These are phyloP conservation scores for Dactylellina drechsleri DNA, from an alignment of 2,329 filamentous ascomycete species.

Conservation along the genomic window DNA sequence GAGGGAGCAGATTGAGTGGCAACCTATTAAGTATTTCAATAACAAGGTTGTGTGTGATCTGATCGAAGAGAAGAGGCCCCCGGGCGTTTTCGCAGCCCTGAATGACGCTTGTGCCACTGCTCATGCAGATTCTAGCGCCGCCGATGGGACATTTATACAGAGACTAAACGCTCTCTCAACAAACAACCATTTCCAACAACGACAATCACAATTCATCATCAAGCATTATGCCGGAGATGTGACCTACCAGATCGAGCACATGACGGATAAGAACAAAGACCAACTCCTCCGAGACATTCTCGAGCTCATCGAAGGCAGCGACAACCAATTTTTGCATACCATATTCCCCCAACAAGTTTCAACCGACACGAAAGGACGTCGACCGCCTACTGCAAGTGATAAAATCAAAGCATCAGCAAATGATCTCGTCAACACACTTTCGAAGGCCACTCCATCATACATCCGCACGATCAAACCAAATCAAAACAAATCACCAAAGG, in stretches of 20 bases:
- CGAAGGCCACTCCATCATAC: constrained; percentile 97
- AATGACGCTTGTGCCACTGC: constrained; percentile 87
- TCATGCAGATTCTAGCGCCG: constrained; percentile 90
- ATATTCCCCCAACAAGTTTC: constrained; percentile 85
- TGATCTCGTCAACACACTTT: constrained; percentile 97
- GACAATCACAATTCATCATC: constrained; percentile 80
- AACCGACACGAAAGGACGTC: constrained; percentile 90
- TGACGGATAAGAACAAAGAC: constrained; percentile 99
- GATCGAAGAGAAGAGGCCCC: constrained; percentile 95
- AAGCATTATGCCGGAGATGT: constrained; percentile 98
- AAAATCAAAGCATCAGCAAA: constrained; percentile 99
- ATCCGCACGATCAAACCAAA: constrained; percentile 99
- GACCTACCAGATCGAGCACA: constrained; percentile 98
- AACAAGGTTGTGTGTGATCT: constrained; percentile 99
- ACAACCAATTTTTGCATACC: constrained; percentile 83
- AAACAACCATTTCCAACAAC: constrained; percentile 98
- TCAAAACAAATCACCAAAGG: constrained; percentile 95
- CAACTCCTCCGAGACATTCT: constrained; percentile 99
- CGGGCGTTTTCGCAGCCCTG: constrained; percentile 88
- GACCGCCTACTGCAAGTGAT: constrained; percentile 87
- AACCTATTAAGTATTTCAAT: constrained; percentile 98
- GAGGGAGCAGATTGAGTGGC: constrained; percentile 97
- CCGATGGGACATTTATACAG: constrained; percentile 84
- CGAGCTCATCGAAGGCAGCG: constrained; percentile 85
- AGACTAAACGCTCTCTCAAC: constrained; percentile 92